phyloP scores from a whole-genome alignment of 495 filamentous ascomycete species.

The Penicillium psychrofluorescens region DNA sequence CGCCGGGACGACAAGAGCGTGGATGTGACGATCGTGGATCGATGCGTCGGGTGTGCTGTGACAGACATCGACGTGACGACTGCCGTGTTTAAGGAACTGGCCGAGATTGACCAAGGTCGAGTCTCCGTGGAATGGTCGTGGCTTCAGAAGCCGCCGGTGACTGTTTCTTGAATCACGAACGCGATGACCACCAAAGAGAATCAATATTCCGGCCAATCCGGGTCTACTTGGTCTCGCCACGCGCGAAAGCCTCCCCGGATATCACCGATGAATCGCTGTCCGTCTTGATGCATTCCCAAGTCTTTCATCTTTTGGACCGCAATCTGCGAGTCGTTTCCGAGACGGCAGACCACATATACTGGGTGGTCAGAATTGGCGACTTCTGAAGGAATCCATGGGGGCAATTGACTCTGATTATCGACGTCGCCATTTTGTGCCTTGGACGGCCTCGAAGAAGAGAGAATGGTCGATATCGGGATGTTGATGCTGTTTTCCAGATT shows the following conservation, averaged over 20 bases:
- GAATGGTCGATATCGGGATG: slow-evolving; percentile 59
- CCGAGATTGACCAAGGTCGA: slow-evolving; percentile 46
- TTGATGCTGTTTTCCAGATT: slow-evolving; percentile 68
- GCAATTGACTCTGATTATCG: slow-evolving; percentile 6
- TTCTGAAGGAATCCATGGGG: slow-evolving; percentile 39
- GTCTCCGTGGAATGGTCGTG: slow-evolving; percentile 63
- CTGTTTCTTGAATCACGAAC: slow-evolving; percentile 3
- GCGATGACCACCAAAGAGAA: neutral
- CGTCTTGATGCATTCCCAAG: slow-evolving; percentile 48
- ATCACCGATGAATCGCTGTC: slow-evolving; percentile 61
- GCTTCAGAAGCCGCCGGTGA: slow-evolving; percentile 34
- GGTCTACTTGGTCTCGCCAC: slow-evolving; percentile 78
- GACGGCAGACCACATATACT: slow-evolving; percentile 75
- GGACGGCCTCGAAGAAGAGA: slow-evolving; percentile 16
- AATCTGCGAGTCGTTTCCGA: slow-evolving; percentile 85
- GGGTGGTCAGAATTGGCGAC: slow-evolving; percentile 24
- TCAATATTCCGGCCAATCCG: slow-evolving; percentile 59
- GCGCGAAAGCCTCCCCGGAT: slow-evolving; percentile 73
- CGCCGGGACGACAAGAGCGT: slow-evolving; percentile 45
- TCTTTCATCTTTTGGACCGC: slow-evolving; percentile 66
- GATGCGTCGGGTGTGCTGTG: slow-evolving; percentile 58
- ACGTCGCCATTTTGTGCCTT: slow-evolving; percentile 3
- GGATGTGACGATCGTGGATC: slow-evolving; percentile 67
- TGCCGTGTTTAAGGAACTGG: slow-evolving; percentile 53
- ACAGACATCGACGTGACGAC: slow-evolving; percentile 62